These are phyloP conservation scores for Globisporangium paddicum DNA, from an alignment of 352 stramenopile species.

Conservation along the genomic window DNA sequence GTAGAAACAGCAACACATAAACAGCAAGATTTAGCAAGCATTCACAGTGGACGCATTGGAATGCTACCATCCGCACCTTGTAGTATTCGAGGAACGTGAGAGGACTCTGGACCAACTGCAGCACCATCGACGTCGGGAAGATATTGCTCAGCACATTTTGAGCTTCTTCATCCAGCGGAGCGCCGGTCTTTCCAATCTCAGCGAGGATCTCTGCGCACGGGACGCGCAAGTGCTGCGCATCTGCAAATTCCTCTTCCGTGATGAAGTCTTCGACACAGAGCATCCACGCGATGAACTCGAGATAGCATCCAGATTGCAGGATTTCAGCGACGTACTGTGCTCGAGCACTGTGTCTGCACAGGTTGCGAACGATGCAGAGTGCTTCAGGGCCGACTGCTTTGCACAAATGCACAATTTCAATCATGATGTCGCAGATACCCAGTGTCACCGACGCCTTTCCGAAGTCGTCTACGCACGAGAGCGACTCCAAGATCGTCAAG, in stretches of 20 bases:
- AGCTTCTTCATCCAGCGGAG: conserved; percentile 43
- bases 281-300: conserved; percentile 80
- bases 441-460: conserved; percentile 40
- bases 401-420: conserved; percentile 66
- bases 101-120: conserved; percentile 47
- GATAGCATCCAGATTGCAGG: conserved; percentile 62
- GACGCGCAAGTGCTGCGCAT: conserved; percentile 47
- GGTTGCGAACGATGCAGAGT: conserved; percentile 61
- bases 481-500: conserved; percentile 43
- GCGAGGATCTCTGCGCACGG: conserved; percentile 59
- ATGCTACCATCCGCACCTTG: conserved; percentile 23
- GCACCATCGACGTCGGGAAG: conserved; percentile 60
- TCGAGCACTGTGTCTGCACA: conserved; percentile 46
- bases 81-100: conserved; percentile 54
- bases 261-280: conserved; percentile 59
- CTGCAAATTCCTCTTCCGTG: conserved; percentile 54
- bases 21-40: neutral
- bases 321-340: conserved; percentile 52
- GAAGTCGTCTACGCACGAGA: conserved; percentile 59
- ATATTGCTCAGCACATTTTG: conserved; percentile 56
- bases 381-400: conserved; percentile 45
- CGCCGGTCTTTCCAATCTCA: conserved; percentile 47
- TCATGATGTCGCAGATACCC: conserved; percentile 74
- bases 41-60: neutral
- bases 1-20: conserved; percentile 20